Percentiles rank a stretch among this genome's conserved stretches.
These are phyloP conservation scores for Botrytis sinoallii DNA, from an alignment of 2,329 filamentous ascomycete genomes.

Conservation along the genomic window DNA sequence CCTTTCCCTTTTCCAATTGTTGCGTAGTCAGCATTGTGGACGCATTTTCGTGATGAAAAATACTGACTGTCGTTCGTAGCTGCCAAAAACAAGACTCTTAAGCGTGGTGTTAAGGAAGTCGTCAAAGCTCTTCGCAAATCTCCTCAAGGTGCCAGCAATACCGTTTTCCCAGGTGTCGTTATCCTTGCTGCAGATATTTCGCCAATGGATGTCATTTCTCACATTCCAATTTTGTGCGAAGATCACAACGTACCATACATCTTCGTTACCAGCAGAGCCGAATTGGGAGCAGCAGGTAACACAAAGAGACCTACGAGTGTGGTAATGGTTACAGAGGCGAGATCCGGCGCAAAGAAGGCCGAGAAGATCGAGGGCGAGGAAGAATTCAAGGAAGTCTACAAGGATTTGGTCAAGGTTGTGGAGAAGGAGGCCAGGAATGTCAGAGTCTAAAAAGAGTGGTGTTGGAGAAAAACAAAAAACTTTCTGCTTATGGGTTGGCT, in stretches of 20 bases:
- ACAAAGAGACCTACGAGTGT: slow-evolving; percentile 97
- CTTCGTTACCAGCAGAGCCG: slow-evolving; percentile 87
- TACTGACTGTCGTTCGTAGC: slow-evolving; percentile 51
- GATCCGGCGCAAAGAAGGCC: slow-evolving; percentile 40
- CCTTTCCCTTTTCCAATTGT: neutral
- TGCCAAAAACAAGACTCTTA: slow-evolving; percentile 91
- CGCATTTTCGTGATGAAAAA: neutral
- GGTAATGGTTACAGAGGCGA: slow-evolving; percentile 75
- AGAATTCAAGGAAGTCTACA: slow-evolving; percentile 62
- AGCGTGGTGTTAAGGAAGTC: slow-evolving; percentile 98
- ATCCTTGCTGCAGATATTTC: slow-evolving; percentile 96
- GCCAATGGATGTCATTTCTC: slow-evolving; percentile 97
- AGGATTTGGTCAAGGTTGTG: slow-evolving; percentile 62
- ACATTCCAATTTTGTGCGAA: slow-evolving; percentile 96
- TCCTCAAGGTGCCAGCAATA: slow-evolving; percentile 62
- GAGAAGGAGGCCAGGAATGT: slow-evolving; percentile 60
- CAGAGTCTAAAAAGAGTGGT: slow-evolving; percentile 30
- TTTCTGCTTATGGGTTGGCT: slow-evolving; percentile 16
- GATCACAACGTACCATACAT: slow-evolving; percentile 97
- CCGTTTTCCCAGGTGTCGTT: slow-evolving; percentile 69
- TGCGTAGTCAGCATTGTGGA: neutral
- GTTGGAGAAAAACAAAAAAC: neutral
- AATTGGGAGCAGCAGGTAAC: slow-evolving; percentile 87
- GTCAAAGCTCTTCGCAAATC: slow-evolving; percentile 98
- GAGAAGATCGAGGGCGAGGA: slow-evolving; percentile 49